phyloP scores from a whole-genome alignment of 2,329 filamentous ascomycete genomes.

The Piedraia hortae region DNA sequence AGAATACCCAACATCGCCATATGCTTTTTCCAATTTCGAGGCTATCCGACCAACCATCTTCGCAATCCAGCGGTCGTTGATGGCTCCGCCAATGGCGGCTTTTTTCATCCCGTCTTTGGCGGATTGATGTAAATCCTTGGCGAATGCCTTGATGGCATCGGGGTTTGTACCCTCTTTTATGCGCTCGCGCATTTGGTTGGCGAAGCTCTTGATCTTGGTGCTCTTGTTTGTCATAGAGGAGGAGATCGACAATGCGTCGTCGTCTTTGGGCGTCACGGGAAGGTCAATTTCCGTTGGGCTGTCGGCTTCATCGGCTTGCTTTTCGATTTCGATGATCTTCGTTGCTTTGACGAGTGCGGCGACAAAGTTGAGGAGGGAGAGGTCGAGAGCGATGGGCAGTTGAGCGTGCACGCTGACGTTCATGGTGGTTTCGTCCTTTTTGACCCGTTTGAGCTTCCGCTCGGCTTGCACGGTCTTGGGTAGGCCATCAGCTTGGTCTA shows the following conservation, averaged over 20 bases:
- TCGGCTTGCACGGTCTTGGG: conserved; percentile 17
- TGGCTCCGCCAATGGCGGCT: conserved; percentile 18
- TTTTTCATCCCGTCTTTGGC: conserved; percentile 22
- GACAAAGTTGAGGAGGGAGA: conserved; percentile 25
- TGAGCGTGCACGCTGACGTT: conserved; percentile 21
- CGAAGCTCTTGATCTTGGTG: conserved; percentile 8
- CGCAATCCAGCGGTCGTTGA: conserved; percentile 28
- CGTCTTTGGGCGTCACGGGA: no score
- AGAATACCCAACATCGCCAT: conserved; percentile 24
- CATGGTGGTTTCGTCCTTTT: conserved; percentile 23
- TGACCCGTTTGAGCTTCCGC: conserved; percentile 15
- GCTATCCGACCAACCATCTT: conserved; percentile 25
- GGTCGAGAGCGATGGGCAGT: conserved; percentile 23
- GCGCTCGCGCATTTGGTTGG: conserved; percentile 8
- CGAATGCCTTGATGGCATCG: conserved; percentile 8
- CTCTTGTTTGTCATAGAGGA: conserved; percentile 4
- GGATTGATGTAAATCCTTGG: conserved; percentile 9
- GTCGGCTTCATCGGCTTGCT: conserved; percentile 14
- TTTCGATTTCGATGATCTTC: conserved; percentile 28
- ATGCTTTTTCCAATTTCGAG: conserved; percentile 20
- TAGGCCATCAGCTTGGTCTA: conserved; percentile 17
- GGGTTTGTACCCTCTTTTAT: conserved; percentile 7
- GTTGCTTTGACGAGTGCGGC: conserved; percentile 28
- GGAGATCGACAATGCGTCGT: conserved; percentile 1
- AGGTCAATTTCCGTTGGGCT: no score